A percentile compares a stretch with the other conserved stretches of the same genome.
These are phyloP conservation scores for Scedosporium dehoogii DNA, from an alignment of 2,329 filamentous ascomycete genomes.

Conservation along the genomic window DNA sequence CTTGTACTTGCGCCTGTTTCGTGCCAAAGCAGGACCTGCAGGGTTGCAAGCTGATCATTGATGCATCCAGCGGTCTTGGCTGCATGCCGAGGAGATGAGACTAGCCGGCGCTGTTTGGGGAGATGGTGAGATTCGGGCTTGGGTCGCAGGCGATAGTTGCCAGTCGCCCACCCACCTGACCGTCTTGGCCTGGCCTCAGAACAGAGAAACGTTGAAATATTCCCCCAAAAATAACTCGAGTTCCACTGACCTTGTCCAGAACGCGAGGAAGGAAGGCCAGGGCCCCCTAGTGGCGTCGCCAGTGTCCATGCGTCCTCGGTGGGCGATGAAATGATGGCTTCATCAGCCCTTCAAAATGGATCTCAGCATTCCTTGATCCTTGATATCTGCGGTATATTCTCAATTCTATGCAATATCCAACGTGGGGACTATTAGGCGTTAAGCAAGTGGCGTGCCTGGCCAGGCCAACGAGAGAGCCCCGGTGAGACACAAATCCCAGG, in stretches of 20 bases:
- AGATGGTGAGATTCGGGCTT: background rate
- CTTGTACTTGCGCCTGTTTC: too few species aligned
- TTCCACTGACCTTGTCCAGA: too few species aligned
- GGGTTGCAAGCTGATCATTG: background rate
- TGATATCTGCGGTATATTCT: too few species aligned
- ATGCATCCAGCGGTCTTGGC: background rate
- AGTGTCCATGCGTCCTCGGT: too few species aligned
- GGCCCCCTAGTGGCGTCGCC: too few species aligned
- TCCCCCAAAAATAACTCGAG: too few species aligned
- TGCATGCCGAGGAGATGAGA: background rate
- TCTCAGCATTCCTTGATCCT: too few species aligned
- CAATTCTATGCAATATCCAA: background rate
- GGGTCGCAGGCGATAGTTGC: background rate
- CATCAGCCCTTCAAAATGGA: too few species aligned
- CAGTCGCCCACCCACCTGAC: background rate
- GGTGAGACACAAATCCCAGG: background rate
- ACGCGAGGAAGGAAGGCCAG: too few species aligned
- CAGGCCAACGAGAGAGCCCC: background rate
- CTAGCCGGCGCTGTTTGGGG: background rate
- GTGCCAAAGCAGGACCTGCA: background rate
- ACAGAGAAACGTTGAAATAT: too few species aligned
- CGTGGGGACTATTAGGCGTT: background rate
- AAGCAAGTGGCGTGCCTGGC: background rate
- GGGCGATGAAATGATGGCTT: too few species aligned
- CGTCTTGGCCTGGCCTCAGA: too few species aligned